These are phyloP conservation scores for Conticribra guillardii DNA, from an alignment of 108 stramenopile species.

Conservation along the genomic window DNA sequence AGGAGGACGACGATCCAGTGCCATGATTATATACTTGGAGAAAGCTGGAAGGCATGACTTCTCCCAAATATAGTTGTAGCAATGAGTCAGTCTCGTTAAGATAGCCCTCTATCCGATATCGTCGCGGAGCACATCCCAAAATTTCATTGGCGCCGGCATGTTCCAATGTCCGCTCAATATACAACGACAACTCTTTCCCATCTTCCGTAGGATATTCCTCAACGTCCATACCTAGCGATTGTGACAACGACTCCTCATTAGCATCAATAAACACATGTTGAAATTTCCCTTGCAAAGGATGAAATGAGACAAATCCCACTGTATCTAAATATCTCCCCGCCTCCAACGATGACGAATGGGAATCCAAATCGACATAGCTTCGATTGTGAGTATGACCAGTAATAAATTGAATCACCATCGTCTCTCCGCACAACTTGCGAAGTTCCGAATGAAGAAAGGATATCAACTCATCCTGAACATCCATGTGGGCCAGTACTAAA, in stretches of 20 bases:
- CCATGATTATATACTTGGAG: constrained; percentile 13
- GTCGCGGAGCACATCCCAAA: constrained; percentile 61
- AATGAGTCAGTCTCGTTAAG: constrained; percentile 54
- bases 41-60: constrained; percentile 45
- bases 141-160: constrained; percentile 54
- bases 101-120: constrained; percentile 38
- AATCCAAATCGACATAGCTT: constrained; percentile 42
- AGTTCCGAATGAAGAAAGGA: constrained; percentile 49
- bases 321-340: constrained; percentile 80
- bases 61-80: constrained; percentile 53
- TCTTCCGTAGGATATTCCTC: constrained; percentile 53
- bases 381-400: constrained; percentile 79
- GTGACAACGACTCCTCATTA: constrained; percentile 38
- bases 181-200: constrained; percentile 58
- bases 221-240: constrained; percentile 32
- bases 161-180: constrained; percentile 54
- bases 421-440: constrained; percentile 49
- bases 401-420: constrained; percentile 80
- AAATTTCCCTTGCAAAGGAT: constrained; percentile 38
- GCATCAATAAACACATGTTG: constrained; percentile 63
- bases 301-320: constrained; percentile 74
- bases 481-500: constrained; percentile 83
- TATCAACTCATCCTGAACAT: constrained; percentile 61
- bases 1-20: not conserved
- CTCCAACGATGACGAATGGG: constrained; percentile 55